phyloP scores from a whole-genome alignment of 257 asterid genomes.

The Galeopsis tetrahit region DNA sequence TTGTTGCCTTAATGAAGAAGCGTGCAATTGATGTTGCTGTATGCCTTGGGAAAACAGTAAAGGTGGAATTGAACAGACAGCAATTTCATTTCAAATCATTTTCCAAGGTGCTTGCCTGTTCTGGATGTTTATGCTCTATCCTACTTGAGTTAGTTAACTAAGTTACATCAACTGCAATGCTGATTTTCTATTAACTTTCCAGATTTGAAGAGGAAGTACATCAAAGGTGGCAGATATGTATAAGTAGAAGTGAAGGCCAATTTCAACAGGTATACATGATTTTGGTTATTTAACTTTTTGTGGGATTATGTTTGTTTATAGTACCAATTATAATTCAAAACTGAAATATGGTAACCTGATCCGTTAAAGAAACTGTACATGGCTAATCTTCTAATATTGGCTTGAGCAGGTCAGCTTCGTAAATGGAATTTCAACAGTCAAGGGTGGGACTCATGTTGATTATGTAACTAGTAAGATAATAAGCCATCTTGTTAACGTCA shows the following conservation, averaged over 20 bases:
- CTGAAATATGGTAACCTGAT: background rate
- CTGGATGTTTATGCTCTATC: constrained; percentile 1
- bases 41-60: constrained; percentile 86
- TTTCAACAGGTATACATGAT: constrained; percentile 75
- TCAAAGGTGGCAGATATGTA: constrained; percentile 88
- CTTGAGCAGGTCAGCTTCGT: constrained; percentile 91
- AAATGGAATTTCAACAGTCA: constrained; percentile 85
- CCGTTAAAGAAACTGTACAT: constrained; percentile 6
- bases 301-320: background rate
- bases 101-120: constrained; percentile 44
- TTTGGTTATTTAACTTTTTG: background rate
- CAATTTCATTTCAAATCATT: constrained; percentile 72
- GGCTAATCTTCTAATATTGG: constrained; percentile 21
- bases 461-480: constrained; percentile 87
- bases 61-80: constrained; percentile 86
- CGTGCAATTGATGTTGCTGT: constrained; percentile 93
- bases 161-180: background rate
- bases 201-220: constrained; percentile 82
- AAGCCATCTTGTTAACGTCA: constrained; percentile 59
- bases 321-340: background rate
- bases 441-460: constrained; percentile 99
- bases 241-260: constrained; percentile 94
- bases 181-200: constrained; percentile 27
- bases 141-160: background rate
- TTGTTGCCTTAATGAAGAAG: constrained; percentile 91